These are phyloP conservation scores for Gentiana macrophylla DNA, from an alignment of 257 asterid species.

Conservation along the genomic window DNA sequence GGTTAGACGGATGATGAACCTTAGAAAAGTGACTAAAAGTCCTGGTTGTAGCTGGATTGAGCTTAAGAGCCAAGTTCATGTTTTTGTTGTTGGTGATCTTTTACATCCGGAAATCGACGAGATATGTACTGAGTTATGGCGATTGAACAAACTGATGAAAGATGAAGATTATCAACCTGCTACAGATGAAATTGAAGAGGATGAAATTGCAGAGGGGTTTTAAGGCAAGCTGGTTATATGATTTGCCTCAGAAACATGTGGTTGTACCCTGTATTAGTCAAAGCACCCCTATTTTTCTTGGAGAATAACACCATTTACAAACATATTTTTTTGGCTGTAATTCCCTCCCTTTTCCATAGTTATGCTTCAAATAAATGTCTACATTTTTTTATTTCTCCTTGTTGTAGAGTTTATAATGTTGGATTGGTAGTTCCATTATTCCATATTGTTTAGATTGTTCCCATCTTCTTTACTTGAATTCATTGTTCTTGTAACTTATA, in stretches of 20 bases:
- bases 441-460: too few species aligned
- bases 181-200: conserved; percentile 20
- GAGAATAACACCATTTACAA: background rate
- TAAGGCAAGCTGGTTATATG: background rate
- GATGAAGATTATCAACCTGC: conserved; percentile 25
- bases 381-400: background rate
- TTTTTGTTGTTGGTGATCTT: conserved; percentile 67
- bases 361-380: background rate
- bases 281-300: background rate
- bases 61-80: conserved; percentile 64
- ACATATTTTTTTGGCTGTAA: too few species aligned
- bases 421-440: too few species aligned
- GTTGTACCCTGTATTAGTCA: background rate
- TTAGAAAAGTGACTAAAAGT: conserved; percentile 61
- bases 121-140: conserved; percentile 38
- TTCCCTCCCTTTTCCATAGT: background rate
- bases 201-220: conserved; percentile 14
- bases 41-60: conserved; percentile 97
- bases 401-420: too few species aligned
- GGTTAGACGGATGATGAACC: conserved; percentile 57
- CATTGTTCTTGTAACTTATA: too few species aligned
- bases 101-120: conserved; percentile 52
- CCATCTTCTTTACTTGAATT: too few species aligned
- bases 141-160: conserved; percentile 44
- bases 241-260: background rate